These are phyloP conservation scores for Rhodotorula kratochvilovae DNA, from an alignment of 768 basidiomycete species.

Conservation along the genomic window DNA sequence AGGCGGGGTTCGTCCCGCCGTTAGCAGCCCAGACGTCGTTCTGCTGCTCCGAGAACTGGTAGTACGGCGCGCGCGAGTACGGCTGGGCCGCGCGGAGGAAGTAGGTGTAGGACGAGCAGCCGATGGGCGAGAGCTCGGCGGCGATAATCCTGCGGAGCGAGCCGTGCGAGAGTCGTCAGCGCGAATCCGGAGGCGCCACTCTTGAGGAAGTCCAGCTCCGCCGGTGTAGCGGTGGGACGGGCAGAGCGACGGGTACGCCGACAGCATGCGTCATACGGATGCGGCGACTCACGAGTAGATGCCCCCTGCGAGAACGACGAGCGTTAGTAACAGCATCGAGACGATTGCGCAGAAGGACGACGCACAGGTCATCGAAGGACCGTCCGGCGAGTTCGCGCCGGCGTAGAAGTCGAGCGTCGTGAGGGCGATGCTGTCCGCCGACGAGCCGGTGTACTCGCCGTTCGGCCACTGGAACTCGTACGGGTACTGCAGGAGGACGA, in stretches of 20 bases:
- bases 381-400: conserved; percentile 4
- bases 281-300: neutral
- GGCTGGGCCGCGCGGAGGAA: conserved; percentile 22
- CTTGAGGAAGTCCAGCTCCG: too few species aligned
- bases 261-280: too few species aligned
- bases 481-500: conserved; percentile 34
- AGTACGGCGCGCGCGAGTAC: conserved; percentile 28
- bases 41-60: conserved; percentile 28
- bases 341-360: neutral
- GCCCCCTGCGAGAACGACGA: neutral
- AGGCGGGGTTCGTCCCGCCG: conserved; percentile 26
- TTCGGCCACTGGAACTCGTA: conserved; percentile 7
- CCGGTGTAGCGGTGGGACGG: too few species aligned
- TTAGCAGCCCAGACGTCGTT: conserved; percentile 25
- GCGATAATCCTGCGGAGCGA: conserved; percentile 12
- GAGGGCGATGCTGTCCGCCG: neutral
- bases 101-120: conserved; percentile 30
- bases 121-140: conserved; percentile 14
- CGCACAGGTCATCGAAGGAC: conserved; percentile 33
- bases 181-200: neutral
- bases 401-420: conserved; percentile 34
- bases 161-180: neutral
- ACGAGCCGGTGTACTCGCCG: neutral
- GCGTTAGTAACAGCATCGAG: neutral
- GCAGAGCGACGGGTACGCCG: too few species aligned